Base-by-base conservation (phyloP, 306 rosid genomes). In the Herpetospermum pedunculosum region DNA sequence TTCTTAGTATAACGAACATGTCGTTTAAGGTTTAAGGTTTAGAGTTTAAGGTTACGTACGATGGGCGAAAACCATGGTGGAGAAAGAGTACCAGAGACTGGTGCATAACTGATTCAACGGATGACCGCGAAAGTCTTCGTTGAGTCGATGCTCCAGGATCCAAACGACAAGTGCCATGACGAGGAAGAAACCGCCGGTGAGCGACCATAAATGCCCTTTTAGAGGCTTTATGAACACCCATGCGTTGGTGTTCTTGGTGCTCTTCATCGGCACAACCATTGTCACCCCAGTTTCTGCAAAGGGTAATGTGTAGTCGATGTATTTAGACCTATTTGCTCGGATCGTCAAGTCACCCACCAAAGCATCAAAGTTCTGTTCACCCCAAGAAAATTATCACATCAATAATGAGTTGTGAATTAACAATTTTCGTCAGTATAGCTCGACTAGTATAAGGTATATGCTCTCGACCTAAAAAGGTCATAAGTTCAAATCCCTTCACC, bases 81-180 rank as follows among this genome's bases (percentile, higher is more conserved):
- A 91, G 80, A 91, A 87, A 3, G 92, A 84, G 50, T 82, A 91
- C 91, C 91, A 87, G 5, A 88, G 52, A 70, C 87, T 83, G 7
- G 85, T 83, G 29, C 84, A 78, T 19, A 87, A 9, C 64, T 79
- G 87, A 50, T 79, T 47, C 0, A 73, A 41, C 0, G 78, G 81
- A 44, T 82, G 62, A 14, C 87, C 88, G 0, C 81, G 63, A 26
- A 82, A 84, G 4, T 82, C 80, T 7, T 82, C 62, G 3, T 87
- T 87, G 3, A 78, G 55, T 10, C 81, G 77, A 53, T 84, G 91
- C 43, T 82, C 85, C 16, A 87, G 80, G 46, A 82, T 77, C 88
- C 84, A 84, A 13, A 84, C 81, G 0, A 80, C 86, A 58, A 84
- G 73, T 0, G 79, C 87, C 52, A 77, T 72, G 15, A 82, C 79